A percentile compares a stretch with the other conserved stretches of the same genome.
These are phyloP conservation scores for Neofusicoccum ribis DNA, from an alignment of 2,329 filamentous ascomycete genomes.

Conservation along the genomic window DNA sequence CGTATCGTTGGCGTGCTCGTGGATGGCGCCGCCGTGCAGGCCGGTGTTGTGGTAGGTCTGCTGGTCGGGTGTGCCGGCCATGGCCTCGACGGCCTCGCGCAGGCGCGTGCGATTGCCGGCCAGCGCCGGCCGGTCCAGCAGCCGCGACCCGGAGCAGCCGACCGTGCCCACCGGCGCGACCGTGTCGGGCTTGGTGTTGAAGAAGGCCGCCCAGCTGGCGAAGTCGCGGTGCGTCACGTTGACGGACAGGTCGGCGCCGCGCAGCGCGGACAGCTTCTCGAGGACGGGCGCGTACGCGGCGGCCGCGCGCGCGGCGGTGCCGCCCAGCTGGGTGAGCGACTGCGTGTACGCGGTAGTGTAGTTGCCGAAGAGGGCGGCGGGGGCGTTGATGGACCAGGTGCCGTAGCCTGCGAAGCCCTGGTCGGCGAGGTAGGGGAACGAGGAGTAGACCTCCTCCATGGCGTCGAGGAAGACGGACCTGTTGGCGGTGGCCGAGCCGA, in stretches of 20 bases:
- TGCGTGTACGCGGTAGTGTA: conserved; percentile 31
- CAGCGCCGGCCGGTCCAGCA: conserved; percentile 27
- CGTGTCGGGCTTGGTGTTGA: conserved; percentile 29
- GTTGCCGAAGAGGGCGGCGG: conserved; percentile 27
- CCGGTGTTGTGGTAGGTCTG: conserved; percentile 38
- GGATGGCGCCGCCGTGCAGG: conserved; percentile 35
- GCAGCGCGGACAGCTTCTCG: conserved; percentile 25
- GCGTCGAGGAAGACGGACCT: conserved; percentile 26
- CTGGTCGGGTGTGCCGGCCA: conserved; percentile 28
- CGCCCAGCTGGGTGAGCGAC: conserved; percentile 28
- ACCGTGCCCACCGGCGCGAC: conserved; percentile 26
- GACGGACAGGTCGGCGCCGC: conserved; percentile 28
- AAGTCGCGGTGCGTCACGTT: conserved; percentile 26
- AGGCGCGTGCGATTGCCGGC: conserved; percentile 25
- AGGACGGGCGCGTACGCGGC: conserved; percentile 25
- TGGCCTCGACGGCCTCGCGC: conserved; percentile 24
- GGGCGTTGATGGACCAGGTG: conserved; percentile 27
- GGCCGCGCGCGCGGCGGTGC: conserved; percentile 23
- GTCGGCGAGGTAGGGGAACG: conserved; percentile 29
- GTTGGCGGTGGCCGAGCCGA: conserved; percentile 26
- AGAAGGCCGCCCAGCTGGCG: conserved; percentile 30
- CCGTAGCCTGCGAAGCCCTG: conserved; percentile 34
- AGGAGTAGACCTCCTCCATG: conserved; percentile 27
- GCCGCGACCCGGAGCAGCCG: conserved; percentile 28
- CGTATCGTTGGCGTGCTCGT: conserved; percentile 43